Percentiles rank a stretch among this genome's conserved stretches.
phyloP scores from a whole-genome alignment of 2,329 filamentous ascomycete genomes.

The Hypoxylon sp. region DNA sequence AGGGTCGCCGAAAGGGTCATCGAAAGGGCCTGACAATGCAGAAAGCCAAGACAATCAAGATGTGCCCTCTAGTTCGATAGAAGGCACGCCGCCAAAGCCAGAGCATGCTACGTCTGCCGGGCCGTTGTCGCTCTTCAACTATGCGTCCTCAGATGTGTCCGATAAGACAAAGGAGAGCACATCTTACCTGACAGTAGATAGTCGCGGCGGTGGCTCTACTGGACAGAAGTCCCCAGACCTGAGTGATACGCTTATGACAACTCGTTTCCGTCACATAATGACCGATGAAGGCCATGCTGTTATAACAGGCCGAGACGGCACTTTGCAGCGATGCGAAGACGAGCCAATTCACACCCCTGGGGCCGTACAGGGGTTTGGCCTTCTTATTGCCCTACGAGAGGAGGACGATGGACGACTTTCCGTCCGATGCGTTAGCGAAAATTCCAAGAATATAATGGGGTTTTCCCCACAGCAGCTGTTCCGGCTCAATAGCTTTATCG shows the following conservation, averaged over 20 bases:
- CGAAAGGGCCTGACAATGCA: conserved; percentile 14
- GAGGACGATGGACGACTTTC: conserved; percentile 71
- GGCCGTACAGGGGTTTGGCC: conserved; percentile 80
- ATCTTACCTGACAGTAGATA: conserved; percentile 11
- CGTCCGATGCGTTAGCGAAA: conserved; percentile 82
- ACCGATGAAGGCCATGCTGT: conserved; percentile 82
- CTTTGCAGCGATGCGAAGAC: conserved; percentile 83
- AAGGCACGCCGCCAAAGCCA: conserved; percentile 22
- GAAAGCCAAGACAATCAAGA: conserved; percentile 25
- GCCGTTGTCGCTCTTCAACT: conserved; percentile 36
- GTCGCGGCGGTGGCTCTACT: conserved; percentile 13
- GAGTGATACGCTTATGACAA: conserved; percentile 64
- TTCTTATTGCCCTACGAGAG: conserved; percentile 77
- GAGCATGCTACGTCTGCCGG: conserved; percentile 14
- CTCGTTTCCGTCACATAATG: conserved; percentile 79
- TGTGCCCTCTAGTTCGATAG: conserved; percentile 20
- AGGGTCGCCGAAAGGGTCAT: too few species aligned
- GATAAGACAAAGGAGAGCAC: conserved; percentile 31
- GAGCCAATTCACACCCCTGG: conserved; percentile 90
- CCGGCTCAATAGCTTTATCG: conserved; percentile 75
- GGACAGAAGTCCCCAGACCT: conserved; percentile 27
- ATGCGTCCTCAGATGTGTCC: conserved; percentile 40
- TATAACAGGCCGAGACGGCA: conserved; percentile 79
- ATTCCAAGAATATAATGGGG: conserved; percentile 76
- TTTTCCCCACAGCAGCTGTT: conserved; percentile 82